Percentiles rank a stretch among this genome's conserved stretches.
Evolutionary conservation across 2,329 filamentous ascomycete genomes (phyloP).

Genomic region (Tolypocladium guangdongense): DNA sequence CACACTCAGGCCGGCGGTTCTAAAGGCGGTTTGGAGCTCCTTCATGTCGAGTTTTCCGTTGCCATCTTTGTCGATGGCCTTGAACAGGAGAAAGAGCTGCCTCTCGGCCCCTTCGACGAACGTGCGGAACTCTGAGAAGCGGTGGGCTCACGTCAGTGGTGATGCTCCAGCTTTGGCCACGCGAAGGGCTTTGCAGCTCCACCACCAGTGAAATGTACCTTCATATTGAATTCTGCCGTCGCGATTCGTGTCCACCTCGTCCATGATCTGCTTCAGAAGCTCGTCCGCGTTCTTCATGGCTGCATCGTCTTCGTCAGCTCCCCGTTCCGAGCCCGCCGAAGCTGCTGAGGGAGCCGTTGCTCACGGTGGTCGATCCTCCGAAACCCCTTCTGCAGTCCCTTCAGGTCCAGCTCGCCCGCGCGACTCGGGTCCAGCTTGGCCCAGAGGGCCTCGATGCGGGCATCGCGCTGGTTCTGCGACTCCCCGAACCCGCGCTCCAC

Average conservation of each 20-base stretch:
- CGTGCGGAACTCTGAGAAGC: slow-evolving; percentile 62
- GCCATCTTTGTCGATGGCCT: slow-evolving; percentile 72
- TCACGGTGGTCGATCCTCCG: slow-evolving; percentile 85
- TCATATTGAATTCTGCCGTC: slow-evolving; percentile 88
- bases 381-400: slow-evolving; percentile 74
- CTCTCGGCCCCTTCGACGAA: slow-evolving; percentile 84
- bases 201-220: slow-evolving; percentile 41
- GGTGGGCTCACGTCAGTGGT: background rate
- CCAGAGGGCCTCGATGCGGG: slow-evolving; percentile 78
- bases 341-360: slow-evolving; percentile 9
- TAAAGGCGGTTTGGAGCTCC: slow-evolving; percentile 74
- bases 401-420: slow-evolving; percentile 72
- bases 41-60: slow-evolving; percentile 78
- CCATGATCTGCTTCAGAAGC: slow-evolving; percentile 71
- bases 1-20: slow-evolving; percentile 66
- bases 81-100: slow-evolving; percentile 73
- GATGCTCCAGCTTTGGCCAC: background rate
- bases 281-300: slow-evolving; percentile 82
- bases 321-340: background rate
- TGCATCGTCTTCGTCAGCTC: slow-evolving; percentile 21
- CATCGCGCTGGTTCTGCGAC: slow-evolving; percentile 67
- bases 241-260: slow-evolving; percentile 72
- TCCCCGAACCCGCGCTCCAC: slow-evolving; percentile 59
- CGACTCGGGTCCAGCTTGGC: slow-evolving; percentile 64
- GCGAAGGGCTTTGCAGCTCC: background rate